phyloP scores from a whole-genome alignment of 305 asterid species.

The Fraxinus angustifolia region DNA sequence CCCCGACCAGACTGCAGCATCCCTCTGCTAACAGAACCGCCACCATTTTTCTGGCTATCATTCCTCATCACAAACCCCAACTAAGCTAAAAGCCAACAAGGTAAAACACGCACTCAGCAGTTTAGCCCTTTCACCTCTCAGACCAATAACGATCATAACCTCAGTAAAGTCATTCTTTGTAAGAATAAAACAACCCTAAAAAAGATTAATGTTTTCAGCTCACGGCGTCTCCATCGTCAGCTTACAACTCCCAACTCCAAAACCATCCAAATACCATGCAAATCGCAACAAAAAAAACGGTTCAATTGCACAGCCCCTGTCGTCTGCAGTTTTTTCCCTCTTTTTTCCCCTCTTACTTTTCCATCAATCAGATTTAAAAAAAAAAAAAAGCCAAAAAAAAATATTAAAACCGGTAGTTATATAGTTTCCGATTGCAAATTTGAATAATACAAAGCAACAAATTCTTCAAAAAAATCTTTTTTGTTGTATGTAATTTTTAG shows the following conservation, averaged over 20 bases:
- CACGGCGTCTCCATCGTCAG: background rate
- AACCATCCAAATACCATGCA: background rate
- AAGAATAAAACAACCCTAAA: background rate
- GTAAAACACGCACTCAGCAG: background rate
- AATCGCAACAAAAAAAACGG: background rate
- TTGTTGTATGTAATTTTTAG: background rate
- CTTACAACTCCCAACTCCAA: background rate
- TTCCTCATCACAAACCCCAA: conserved; percentile 2
- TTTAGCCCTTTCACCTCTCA: background rate
- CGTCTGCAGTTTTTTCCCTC: background rate
- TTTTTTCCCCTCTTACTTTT: background rate
- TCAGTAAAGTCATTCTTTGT: background rate
- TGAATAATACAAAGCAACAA: conserved; percentile 5
- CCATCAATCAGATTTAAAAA: background rate
- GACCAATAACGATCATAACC: background rate
- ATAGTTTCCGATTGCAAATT: background rate
- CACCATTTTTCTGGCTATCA: background rate
- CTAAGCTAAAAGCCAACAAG: background rate
- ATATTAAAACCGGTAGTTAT: background rate
- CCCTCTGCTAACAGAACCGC: background rate
- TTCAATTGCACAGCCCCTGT: background rate
- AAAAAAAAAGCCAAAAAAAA: background rate
- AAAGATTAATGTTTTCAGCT: background rate
- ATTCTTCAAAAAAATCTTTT: background rate
- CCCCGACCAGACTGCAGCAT: background rate